Evolutionary conservation across 2,329 filamentous ascomycete genomes (phyloP), one percentile per base, ranked within the genome.

Genomic region (Elsinoe perseae): DNA sequence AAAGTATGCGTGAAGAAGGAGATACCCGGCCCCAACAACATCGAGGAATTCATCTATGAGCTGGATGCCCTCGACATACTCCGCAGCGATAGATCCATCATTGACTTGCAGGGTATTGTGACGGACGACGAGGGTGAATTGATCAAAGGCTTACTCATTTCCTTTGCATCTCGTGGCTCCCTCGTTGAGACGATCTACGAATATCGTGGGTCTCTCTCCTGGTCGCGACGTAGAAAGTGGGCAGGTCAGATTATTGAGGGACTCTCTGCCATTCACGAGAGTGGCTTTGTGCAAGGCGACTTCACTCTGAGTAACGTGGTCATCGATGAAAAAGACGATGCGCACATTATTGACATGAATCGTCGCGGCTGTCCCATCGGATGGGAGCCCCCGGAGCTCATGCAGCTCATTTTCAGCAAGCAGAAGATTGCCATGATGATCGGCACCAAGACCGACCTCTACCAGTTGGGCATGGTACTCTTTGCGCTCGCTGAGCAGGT

Each of bases 291-390:
- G 9, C 93, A 98, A 67, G 93, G 93, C 21, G 93, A 98, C 68
- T 96, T 98, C 62, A 98, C 93, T 0, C 77, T 98, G 25, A 95
- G 91, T 4, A 98, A 98, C 68, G 95, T 98, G 61, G 93, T 98
- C 59, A 86, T 98, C 65, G 89, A 97, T 69, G 78, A 80, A 10
- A 73, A 86, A 42, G 85, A 90, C 66, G 80, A 96, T 66, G 93
- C 92, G 7, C 92, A 95, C 65, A 97, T 98, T 62, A 98, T 98
- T 66, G 93, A 98, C 70, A 96, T 98, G 74, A 98, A 98, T 73
- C 81, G 93, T 56, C 80, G 93, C 64, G 93, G 93, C n/a, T 98
- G 93, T 65, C 93, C 93, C 0, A 88, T 97, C 3, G 92, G 92
- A 21, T 98, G 93, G 93, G 93, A 98, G 63, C 91, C 93, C 2